Evolutionary conservation across 129 eudicot genomes (phyloP), one percentile per base, ranked within the genome.

Genomic region (Dittrichia graveolens): DNA sequence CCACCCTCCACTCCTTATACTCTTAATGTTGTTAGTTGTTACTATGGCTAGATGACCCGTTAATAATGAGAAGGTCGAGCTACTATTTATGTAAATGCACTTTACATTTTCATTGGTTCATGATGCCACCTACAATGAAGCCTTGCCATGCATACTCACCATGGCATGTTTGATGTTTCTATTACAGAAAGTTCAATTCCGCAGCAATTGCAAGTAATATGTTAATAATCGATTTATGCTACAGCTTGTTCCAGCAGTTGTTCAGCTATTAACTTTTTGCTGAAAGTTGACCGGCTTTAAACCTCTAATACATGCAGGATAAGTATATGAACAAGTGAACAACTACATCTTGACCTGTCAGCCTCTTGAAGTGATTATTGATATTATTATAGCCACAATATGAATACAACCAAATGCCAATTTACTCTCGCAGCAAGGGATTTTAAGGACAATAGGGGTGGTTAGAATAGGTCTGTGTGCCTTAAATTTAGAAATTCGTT

Each of bases 381-480:
- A 59, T 58, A 61, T 61, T n/a, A 31, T 18, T 16, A 61, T 19
- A 47, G 42, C 45, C 7, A 40, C 19, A 15, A 7, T 13, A 42
- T 67, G 48, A 65, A 31, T 58, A 79, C 65, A 57, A 8, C n/a
- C n/a, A n/a, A n/a, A n/a, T n/a, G n/a, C 53, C 11, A 7, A 45
- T 79, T 47, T 66, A 46, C 61, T 15, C 46, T 67, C 19, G 58
- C 41, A 3, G 11, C 48, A 61, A 49, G 61, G 15, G 43, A 15
- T 50, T 13, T 58, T n/a, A 14, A 61, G 18, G 35, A 45, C 14
- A 35, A 15, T 46, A 60, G 13, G 12, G 10, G 62, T 14, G 0
- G 71, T n/a, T 40, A 42, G 46, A 47, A 39, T 46, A 73, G 78
- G 40, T 73, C 15, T 16, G 47, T 8, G 24, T 49, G 61, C 47